Percentiles rank a stretch among this genome's conserved stretches.
These are phyloP conservation scores for Pestalotiopsis sp. DNA, from an alignment of 2,329 filamentous ascomycete species.

Conservation along the genomic window DNA sequence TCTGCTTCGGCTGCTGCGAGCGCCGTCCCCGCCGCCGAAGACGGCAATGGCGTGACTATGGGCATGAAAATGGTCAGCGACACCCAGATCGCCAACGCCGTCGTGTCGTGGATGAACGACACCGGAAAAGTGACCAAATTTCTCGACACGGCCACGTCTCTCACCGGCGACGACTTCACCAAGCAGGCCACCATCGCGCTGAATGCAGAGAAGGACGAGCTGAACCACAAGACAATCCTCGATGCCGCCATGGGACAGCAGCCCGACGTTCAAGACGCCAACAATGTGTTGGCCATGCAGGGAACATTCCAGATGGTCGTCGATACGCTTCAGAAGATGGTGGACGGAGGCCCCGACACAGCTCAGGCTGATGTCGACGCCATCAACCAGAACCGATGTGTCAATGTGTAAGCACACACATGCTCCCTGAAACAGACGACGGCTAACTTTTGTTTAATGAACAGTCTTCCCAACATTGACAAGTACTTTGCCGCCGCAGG, in stretches of 20 bases:
- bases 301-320: conserved; percentile 22
- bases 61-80: conserved; percentile 12
- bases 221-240: conserved; percentile 23
- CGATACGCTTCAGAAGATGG: conserved; percentile 20
- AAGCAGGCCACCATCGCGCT: conserved; percentile 21
- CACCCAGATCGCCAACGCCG: conserved; percentile 19
- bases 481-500: conserved; percentile 23
- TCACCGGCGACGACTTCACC: conserved; percentile 20
- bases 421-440: neutral
- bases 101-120: conserved; percentile 20
- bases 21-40: neutral
- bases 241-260: conserved; percentile 15
- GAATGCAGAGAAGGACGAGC: conserved; percentile 22
- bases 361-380: conserved; percentile 20
- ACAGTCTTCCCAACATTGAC: conserved; percentile 21
- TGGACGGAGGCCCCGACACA: conserved; percentile 20
- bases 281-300: conserved; percentile 19
- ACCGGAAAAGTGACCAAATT: conserved; percentile 22
- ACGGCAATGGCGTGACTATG: conserved; percentile 8
- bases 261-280: conserved; percentile 17
- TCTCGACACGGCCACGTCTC: conserved; percentile 19
- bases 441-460: neutral
- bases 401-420: conserved; percentile 16
- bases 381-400: conserved; percentile 23
- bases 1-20: neutral